Conservation (phyloP, 768 basidiomycete species). For the Paxillus involutus region DNA sequence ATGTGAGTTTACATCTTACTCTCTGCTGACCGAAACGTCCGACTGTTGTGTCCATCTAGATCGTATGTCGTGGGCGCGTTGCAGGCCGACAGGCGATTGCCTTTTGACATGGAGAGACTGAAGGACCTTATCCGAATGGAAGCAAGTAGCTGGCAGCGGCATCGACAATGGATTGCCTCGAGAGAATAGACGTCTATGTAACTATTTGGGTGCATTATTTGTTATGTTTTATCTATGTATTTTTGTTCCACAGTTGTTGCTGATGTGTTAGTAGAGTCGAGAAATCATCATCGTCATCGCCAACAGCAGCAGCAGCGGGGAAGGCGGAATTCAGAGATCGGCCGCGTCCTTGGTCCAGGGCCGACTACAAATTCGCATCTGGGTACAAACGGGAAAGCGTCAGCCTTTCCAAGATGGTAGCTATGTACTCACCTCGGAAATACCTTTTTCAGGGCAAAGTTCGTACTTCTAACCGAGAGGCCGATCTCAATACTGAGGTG, state of each 20-base stretch:
- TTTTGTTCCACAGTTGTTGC: not conserved
- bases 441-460: no score
- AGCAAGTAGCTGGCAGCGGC: slow-evolving; percentile 40
- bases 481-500: no score
- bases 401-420: no score
- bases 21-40: not conserved
- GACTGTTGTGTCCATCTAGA: slow-evolving; percentile 21
- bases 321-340: no score
- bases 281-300: no score
- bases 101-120: slow-evolving; percentile 35
- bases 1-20: slow-evolving; percentile 34
- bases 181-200: slow-evolving; percentile 8
- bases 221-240: not conserved
- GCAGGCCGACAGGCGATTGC: slow-evolving; percentile 37
- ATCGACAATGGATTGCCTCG: slow-evolving; percentile 37
- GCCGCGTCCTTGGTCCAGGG: no score
- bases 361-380: no score
- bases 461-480: no score
- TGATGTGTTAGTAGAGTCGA: no score
- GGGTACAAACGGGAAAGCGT: no score
- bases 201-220: not conserved
- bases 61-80: slow-evolving; percentile 44
- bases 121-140: slow-evolving; percentile 40
- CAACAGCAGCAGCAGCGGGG: slow-evolving; percentile 26
- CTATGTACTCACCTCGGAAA: no score